Conservation (phyloP, 177 flowering plant genomes). For the Telopea speciosissima region DNA sequence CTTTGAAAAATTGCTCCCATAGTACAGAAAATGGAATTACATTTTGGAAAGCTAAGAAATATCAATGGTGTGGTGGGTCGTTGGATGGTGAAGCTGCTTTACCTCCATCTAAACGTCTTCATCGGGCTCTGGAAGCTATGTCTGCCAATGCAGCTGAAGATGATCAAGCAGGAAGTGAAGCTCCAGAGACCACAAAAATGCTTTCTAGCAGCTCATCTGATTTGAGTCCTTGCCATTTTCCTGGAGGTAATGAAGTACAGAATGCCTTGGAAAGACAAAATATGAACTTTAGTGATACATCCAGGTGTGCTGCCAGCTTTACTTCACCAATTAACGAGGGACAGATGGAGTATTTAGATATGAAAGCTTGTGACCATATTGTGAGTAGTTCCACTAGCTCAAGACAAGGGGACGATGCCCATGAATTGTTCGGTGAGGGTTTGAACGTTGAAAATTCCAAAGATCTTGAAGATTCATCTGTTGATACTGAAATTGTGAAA, state of each 20-base stretch:
- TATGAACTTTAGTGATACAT: slow-evolving; percentile 12
- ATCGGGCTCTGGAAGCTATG: slow-evolving; percentile 92
- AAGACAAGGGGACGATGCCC: slow-evolving; percentile 5
- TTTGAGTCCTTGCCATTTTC: slow-evolving; percentile 14
- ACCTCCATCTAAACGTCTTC: slow-evolving; percentile 88
- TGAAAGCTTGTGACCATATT: slow-evolving; percentile 10
- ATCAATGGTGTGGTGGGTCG: slow-evolving; percentile 36
- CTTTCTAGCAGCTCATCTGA: slow-evolving; percentile 20
- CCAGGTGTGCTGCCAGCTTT: slow-evolving; percentile 15
- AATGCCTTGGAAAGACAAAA: slow-evolving; percentile 12
- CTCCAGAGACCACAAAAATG: slow-evolving; percentile 8
- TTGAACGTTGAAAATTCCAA: slow-evolving; percentile 9
- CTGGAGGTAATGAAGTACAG: slow-evolving; percentile 13
- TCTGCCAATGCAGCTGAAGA: slow-evolving; percentile 83
- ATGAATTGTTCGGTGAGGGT: slow-evolving; percentile 17
- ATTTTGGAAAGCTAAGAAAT: slow-evolving; percentile 32
- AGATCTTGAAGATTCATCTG: slow-evolving; percentile 11
- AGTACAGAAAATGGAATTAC: slow-evolving; percentile 19
- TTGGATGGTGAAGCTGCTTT: slow-evolving; percentile 78
- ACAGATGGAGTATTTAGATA: slow-evolving; percentile 14
- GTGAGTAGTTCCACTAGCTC: slow-evolving; percentile 6
- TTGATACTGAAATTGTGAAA: slow-evolving; percentile 3
- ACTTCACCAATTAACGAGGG: slow-evolving; percentile 19
- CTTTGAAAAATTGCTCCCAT: slow-evolving; percentile 19
- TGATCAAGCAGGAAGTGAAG: slow-evolving; percentile 25